Evolutionary conservation across 257 asterid genomes (phyloP).

Genomic region (Solanum gandarillasii): DNA sequence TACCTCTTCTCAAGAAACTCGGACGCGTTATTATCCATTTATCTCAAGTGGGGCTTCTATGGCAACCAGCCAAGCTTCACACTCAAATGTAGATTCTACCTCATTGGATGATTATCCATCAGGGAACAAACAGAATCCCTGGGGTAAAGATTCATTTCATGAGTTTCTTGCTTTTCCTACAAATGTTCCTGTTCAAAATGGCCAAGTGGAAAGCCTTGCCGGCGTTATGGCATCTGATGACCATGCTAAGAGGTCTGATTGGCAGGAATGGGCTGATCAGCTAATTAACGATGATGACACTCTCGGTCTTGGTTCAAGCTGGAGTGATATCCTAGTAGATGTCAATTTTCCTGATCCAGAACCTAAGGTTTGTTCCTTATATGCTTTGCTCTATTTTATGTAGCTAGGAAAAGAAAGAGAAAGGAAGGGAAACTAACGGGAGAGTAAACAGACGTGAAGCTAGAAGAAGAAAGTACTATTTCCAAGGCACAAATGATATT

Average conservation of each 20-base stretch:
- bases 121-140: constrained; percentile 18
- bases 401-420: neutral
- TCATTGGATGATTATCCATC: constrained; percentile 13
- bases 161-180: constrained; percentile 33
- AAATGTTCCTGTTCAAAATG: constrained; percentile 21
- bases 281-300: constrained; percentile 46
- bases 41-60: constrained; percentile 12
- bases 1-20: constrained; percentile 22
- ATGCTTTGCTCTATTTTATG: neutral
- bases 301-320: constrained; percentile 38
- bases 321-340: constrained; percentile 57
- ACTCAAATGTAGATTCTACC: constrained; percentile 16
- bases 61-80: constrained; percentile 1
- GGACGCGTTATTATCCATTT: constrained; percentile 15
- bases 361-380: constrained; percentile 46
- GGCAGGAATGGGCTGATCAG: constrained; percentile 70
- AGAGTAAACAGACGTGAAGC: neutral
- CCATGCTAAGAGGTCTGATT: constrained; percentile 36
- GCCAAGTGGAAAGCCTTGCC: constrained; percentile 28
- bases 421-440: neutral
- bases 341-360: constrained; percentile 55
- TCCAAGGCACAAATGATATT: neutral
- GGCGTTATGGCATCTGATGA: constrained; percentile 29
- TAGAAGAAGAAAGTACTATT: neutral
- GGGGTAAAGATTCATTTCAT: constrained; percentile 32